Evolutionary conservation across 2,329 filamentous ascomycete species (phyloP).

Genomic region (Rutstroemia sp.): DNA sequence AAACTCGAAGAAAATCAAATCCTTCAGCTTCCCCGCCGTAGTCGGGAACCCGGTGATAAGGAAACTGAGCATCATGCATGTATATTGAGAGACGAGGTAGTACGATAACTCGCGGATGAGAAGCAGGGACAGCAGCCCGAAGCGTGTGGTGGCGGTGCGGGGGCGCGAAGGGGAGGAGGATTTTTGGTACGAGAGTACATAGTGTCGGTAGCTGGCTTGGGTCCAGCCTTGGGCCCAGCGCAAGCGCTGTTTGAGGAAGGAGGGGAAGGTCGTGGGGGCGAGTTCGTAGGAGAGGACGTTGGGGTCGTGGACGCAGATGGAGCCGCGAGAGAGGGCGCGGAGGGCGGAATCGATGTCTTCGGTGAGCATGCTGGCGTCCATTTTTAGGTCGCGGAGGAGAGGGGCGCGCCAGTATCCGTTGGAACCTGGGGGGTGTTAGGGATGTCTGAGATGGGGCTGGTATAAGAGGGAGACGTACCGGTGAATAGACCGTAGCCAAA

Average conservation of each 20-base stretch:
- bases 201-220: conserved; percentile 38
- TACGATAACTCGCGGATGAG: conserved; percentile 39
- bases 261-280: conserved; percentile 36
- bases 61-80: conserved; percentile 38
- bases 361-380: conserved; percentile 43
- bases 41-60: conserved; percentile 38
- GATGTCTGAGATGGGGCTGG: background rate
- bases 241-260: conserved; percentile 43
- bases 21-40: conserved; percentile 31
- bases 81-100: conserved; percentile 42
- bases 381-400: conserved; percentile 37
- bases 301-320: conserved; percentile 39
- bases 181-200: conserved; percentile 36
- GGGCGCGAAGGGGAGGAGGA: conserved; percentile 22
- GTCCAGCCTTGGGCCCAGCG: conserved; percentile 44
- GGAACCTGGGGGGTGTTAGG: conserved; percentile 23
- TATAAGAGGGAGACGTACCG: conserved; percentile 12
- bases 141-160: conserved; percentile 33
- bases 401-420: conserved; percentile 42
- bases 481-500: conserved; percentile 42
- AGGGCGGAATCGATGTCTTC: conserved; percentile 44
- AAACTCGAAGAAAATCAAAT: conserved; percentile 40
- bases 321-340: conserved; percentile 31
- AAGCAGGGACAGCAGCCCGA: conserved; percentile 38
- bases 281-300: conserved; percentile 42